These are phyloP conservation scores for Dictyostelium capitatum DNA, from an alignment of 78 protist species.

Conservation along the genomic window DNA sequence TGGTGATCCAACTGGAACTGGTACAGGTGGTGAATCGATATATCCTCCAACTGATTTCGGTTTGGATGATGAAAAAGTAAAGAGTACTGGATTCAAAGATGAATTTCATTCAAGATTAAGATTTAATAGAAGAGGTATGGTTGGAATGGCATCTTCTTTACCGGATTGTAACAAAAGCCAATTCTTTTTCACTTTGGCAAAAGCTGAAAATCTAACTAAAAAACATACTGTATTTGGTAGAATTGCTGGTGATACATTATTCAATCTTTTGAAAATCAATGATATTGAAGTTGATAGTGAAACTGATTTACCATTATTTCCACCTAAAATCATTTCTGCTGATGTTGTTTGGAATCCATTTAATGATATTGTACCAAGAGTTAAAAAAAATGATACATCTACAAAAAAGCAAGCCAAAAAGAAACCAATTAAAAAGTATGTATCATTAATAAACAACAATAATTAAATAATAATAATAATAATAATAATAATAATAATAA, in stretches of 20 bases:
- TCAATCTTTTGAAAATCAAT: constrained; percentile 81
- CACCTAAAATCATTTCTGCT: constrained; percentile 78
- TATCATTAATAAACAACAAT: background rate
- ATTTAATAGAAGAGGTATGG: constrained; percentile 84
- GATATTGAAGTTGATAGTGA: constrained; percentile 87
- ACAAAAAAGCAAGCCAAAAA: constrained; percentile 16
- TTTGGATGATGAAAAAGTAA: constrained; percentile 17
- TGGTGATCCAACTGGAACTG: constrained; percentile 97
- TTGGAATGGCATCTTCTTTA: constrained; percentile 83
- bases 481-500: background rate
- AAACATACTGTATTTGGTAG: constrained; percentile 96
- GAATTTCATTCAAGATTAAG: constrained; percentile 93
- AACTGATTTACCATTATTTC: constrained; percentile 91
- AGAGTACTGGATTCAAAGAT: constrained; percentile 87
- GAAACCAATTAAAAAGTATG: constrained; percentile 41
- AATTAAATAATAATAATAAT: too few relatives aligned
- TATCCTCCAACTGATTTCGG: constrained; percentile 10
- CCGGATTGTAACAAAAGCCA: constrained; percentile 91
- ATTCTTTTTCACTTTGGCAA: constrained; percentile 95
- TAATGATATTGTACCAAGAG: constrained; percentile 91
- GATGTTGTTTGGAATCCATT: constrained; percentile 95
- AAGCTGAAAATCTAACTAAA: constrained; percentile 86
- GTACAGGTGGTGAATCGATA: constrained; percentile 93
- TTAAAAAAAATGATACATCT: background rate
- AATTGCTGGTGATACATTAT: constrained; percentile 90